Evolutionary conservation across 148 eudicot genomes (phyloP).

Genomic region (Vaccinium vitisidaea): DNA sequence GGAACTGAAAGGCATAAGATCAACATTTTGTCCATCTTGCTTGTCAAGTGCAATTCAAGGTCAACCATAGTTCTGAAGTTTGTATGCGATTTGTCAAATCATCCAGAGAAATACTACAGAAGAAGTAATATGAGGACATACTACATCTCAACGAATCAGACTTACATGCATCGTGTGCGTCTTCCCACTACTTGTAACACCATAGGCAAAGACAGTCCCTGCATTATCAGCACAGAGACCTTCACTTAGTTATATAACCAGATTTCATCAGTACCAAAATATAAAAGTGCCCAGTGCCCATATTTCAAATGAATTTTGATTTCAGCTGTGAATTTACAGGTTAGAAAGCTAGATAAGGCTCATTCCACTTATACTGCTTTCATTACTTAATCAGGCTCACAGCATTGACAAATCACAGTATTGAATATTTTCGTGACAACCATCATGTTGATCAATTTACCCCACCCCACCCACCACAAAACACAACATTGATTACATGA

Average conservation of each 20-base stretch:
- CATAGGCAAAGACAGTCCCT: slow-evolving; percentile 99
- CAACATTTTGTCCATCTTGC: not conserved
- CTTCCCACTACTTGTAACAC: slow-evolving; percentile 99
- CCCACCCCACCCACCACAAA: not conserved
- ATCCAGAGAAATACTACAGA: not conserved
- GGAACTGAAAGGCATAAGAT: not conserved
- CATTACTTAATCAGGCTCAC: not conserved
- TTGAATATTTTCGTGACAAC: not conserved
- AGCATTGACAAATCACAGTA: not conserved
- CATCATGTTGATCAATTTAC: not conserved
- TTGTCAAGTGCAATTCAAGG: not conserved
- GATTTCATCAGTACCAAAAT: not conserved
- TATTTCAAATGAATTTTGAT: not conserved
- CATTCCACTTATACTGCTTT: not conserved
- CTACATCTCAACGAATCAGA: not conserved
- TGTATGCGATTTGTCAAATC: not conserved
- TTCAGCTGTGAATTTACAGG: not conserved
- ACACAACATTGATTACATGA: not conserved
- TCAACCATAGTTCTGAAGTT: not conserved
- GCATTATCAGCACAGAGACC: slow-evolving; percentile 27
- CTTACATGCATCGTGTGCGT: slow-evolving; percentile 99
- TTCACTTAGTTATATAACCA: slow-evolving; percentile 2
- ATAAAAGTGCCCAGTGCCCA: not conserved
- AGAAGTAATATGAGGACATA: not conserved
- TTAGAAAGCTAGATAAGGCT: not conserved